Evolutionary conservation across 192 early-diverging fungal species (phyloP).

Genomic region (Chytriomyces hyalinus): DNA sequence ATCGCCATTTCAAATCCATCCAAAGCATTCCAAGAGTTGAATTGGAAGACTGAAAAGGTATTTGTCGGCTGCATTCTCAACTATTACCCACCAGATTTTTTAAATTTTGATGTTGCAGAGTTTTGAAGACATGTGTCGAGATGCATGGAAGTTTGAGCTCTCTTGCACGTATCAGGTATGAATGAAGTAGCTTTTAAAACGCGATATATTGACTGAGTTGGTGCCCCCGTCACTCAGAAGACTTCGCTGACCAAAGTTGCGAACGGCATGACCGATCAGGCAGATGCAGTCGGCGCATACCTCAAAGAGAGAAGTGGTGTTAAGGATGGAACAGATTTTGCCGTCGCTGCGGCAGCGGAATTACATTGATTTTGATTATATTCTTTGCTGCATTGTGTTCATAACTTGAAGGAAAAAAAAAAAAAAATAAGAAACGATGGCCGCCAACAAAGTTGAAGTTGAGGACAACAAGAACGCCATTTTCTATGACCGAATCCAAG

Average conservation of each 20-base stretch:
- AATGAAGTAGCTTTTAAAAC: not conserved
- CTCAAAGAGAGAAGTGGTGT: too few relatives aligned
- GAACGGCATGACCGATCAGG: too few relatives aligned
- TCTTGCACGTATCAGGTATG: not conserved
- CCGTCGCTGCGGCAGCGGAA: slow-evolving; percentile 9
- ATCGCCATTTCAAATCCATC: slow-evolving; percentile 77
- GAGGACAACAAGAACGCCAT: slow-evolving; percentile 36
- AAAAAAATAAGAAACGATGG: too few relatives aligned
- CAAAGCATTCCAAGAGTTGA: slow-evolving; percentile 62
- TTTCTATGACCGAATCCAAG: slow-evolving; percentile 40
- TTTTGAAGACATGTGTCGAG: slow-evolving; percentile 28
- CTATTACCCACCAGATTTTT: not conserved
- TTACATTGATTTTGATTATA: too few relatives aligned
- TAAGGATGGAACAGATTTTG: too few relatives aligned
- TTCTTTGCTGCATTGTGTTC: too few relatives aligned
- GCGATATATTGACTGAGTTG: too few relatives aligned
- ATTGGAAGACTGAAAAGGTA: slow-evolving; percentile 63
- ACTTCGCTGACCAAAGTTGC: too few relatives aligned
- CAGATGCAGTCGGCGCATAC: too few relatives aligned
- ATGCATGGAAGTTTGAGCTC: slow-evolving; percentile 30
- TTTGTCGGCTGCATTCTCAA: not conserved
- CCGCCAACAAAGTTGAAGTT: not conserved
- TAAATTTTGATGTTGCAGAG: not conserved
- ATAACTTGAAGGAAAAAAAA: too few relatives aligned
- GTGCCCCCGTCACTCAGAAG: too few relatives aligned